Evolutionary conservation across 345 rosid genomes (phyloP), one percentile per base, ranked within the genome.

Genomic region (Populus nigra): DNA sequence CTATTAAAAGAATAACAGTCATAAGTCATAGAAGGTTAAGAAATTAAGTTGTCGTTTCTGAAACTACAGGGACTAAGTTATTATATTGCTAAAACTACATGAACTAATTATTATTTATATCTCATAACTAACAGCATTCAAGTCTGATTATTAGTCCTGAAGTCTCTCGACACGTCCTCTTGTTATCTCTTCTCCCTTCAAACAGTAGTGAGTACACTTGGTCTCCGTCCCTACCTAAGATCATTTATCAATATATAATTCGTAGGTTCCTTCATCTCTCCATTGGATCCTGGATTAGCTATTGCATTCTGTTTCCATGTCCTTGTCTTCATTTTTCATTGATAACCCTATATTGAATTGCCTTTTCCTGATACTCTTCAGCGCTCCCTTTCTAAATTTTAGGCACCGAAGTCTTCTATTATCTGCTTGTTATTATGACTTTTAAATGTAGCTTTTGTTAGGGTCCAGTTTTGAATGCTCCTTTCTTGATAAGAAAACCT

Each of bases 151-250:
- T 76, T 50, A 22, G 73, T 79, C 67, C 85, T 39, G 29, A 77
- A 74, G 71, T n/a, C 68, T 76, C 84, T 76, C 83, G 36, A 16
- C 84, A 73, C 82, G 76, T 73, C 76, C 22, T 47, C 36, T 10
- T 17, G 38, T 39, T 18, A 9, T 8, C 53, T n/a, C 41, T 23
- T 45, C 25, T 17, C 75, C 27, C 75, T 15, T 29, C 39, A 12
- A 35, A 55, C 33, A 43, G 45, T 59, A 41, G 45, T 10, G 45
- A 41, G 45, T 2, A 59, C 15, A 59, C 63, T 23, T 12, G 12
- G 63, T 59, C 29, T 3, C 63, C 15, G 3, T 59, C 5, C 25
- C 63, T 3, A 59, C 27, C 63, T 59, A 59, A 59, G n/a, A 10
- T n/a, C 63, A n/a, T 25, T 3, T 57, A 9, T 11, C 9, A 4